Evolutionary conservation across 345 rosid genomes (phyloP).

Genomic region (Gynandropsis gynandra): DNA sequence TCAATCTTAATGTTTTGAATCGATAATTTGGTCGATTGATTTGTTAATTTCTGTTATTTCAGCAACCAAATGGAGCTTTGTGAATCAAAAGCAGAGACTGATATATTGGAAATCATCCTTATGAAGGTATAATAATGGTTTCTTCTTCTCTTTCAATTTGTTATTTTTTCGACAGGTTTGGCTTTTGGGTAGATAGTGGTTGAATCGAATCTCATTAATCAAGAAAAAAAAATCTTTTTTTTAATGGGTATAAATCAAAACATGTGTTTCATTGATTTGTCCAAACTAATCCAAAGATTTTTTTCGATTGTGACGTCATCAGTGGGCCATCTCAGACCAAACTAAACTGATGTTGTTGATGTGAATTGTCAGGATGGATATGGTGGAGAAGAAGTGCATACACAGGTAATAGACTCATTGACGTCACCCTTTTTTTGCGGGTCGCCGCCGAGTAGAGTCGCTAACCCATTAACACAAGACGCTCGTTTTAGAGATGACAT

Average conservation of each 20-base stretch:
- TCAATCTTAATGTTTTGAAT: no score
- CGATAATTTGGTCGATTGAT: background rate
- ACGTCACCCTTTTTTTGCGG: slow-evolving; percentile 80
- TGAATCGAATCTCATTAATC: slow-evolving; percentile 12
- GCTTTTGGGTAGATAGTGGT: slow-evolving; percentile 21
- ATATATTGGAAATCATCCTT: slow-evolving; percentile 74
- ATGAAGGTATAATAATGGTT: slow-evolving; percentile 73
- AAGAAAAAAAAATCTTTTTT: no score
- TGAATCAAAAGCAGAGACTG: slow-evolving; percentile 64
- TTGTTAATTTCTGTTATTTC: background rate
- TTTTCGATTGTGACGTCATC: no score
- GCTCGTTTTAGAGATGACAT: slow-evolving; percentile 75
- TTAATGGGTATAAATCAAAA: no score
- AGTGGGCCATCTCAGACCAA: no score
- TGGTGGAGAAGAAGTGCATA: slow-evolving; percentile 53
- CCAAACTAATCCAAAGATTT: no score
- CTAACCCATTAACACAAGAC: slow-evolving; percentile 96
- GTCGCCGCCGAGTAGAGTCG: slow-evolving; percentile 99
- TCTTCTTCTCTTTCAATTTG: background rate
- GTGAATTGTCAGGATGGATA: slow-evolving; percentile 43
- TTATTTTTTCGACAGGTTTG: background rate
- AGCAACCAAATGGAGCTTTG: slow-evolving; percentile 51
- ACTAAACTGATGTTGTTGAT: background rate
- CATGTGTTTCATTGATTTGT: no score
- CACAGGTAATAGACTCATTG: slow-evolving; percentile 40